Evolutionary conservation across 2,329 filamentous ascomycete species (phyloP).

Genomic region (Xylariales sp.): DNA sequence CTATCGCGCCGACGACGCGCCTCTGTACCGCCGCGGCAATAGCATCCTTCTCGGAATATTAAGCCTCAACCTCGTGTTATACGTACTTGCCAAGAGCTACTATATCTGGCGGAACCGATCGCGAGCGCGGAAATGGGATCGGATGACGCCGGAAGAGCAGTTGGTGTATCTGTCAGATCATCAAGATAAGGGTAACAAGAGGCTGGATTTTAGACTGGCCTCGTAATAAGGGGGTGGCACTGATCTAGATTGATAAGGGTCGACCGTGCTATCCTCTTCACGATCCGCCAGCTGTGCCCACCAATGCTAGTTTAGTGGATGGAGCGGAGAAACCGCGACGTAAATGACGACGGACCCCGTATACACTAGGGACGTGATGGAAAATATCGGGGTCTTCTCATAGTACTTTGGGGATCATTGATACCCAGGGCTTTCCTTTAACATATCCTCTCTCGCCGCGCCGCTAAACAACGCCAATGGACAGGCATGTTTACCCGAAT

Average conservation of each 20-base stretch:
- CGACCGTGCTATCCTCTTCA: background rate
- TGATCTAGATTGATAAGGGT: background rate
- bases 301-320: background rate
- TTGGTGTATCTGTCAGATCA: conserved; percentile 60
- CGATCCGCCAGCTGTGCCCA: background rate
- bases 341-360: background rate
- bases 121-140: conserved; percentile 59
- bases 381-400: background rate
- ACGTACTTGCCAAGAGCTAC: conserved; percentile 62
- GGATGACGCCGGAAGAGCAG: conserved; percentile 60
- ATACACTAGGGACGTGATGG: background rate
- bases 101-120: conserved; percentile 62
- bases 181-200: conserved; percentile 57
- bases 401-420: background rate
- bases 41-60: conserved; percentile 63
- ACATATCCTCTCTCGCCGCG: background rate
- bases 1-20: conserved; percentile 65
- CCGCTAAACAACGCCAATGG: background rate
- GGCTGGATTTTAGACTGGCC: conserved; percentile 57
- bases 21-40: conserved; percentile 66
- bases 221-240: conserved; percentile 30
- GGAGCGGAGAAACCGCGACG: background rate
- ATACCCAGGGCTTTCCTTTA: background rate
- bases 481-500: background rate
- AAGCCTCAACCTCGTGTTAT: conserved; percentile 61